Evolutionary conservation across 768 basidiomycete genomes (phyloP), one percentile per base, ranked within the genome.

Genomic region (Pisolithus microcarpus): DNA sequence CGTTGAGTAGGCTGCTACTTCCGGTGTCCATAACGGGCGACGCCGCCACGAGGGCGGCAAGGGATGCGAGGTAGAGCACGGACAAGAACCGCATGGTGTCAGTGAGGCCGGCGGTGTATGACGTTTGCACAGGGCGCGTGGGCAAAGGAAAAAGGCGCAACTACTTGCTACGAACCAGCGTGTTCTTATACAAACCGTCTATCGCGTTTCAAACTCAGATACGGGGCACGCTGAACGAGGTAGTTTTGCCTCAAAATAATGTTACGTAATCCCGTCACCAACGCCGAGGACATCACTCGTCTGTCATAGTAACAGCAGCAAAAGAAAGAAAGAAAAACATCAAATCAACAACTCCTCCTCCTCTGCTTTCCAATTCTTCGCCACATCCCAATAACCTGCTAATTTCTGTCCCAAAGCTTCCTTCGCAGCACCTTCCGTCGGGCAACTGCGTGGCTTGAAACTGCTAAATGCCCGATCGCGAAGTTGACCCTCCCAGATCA

Each of bases 401-500:
- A 92, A 65, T 75, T 84, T 91, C 52, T 80, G 77, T 1, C 94
- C 94, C 24, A 98, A 74, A 46, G 81, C 75, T 58, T 96, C 94
- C 69, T 88, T 89, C 11, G 91, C 95, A 36, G 83, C 76, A 21
- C 77, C 70, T 65, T 99, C 96, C 0, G 87, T 89, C 28, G 87
- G 88, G 58, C 87, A 90, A 49, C 76, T 82, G 72, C 80, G 85
- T 31, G 86, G 84, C 63, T 82, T 87, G 70, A 96, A 97, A 49
- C 70, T 71, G 61, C 67, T 82, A 69, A 92, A 98, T 47, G 78
- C 75, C 40, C 90, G 75, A 59, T 98, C 93, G 52, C 89, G 77
- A 52, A 96, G 66, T 45, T 81, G 78, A 9, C 96, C 96, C 63
- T 94, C 91, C 95, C 96, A 99, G 7, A 98, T 81, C 48, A 96